Conservation (phyloP, 345 rosid genomes). For the Gossypium raimondii region DNA sequence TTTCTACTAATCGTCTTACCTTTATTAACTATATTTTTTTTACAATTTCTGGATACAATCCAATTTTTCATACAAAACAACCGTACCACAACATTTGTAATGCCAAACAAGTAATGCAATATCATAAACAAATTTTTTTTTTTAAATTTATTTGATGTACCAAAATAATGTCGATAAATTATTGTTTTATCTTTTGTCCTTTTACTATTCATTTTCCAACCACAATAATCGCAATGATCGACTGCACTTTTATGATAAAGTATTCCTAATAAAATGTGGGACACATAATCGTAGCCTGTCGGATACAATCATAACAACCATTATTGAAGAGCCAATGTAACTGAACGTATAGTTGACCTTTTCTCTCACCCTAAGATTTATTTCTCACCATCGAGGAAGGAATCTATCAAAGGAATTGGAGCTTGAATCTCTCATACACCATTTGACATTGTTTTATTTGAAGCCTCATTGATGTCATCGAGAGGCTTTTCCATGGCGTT, state of each 20-base stretch:
- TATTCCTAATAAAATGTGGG: neutral
- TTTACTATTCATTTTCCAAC: neutral
- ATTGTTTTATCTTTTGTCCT: too few species aligned
- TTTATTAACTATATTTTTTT: too few species aligned
- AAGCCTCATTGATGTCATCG: neutral
- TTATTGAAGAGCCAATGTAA: neutral
- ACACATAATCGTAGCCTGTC: neutral
- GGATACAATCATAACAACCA: neutral
- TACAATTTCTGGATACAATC: too few species aligned
- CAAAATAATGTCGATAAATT: too few species aligned
- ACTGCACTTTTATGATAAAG: neutral
- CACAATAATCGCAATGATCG: neutral
- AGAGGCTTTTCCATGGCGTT: neutral
- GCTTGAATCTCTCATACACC: neutral
- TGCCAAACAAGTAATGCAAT: too few species aligned
- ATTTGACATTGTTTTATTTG: neutral
- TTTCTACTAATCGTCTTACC: too few species aligned
- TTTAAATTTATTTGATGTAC: too few species aligned
- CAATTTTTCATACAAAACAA: too few species aligned
- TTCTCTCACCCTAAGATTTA: neutral
- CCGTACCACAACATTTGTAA: too few species aligned
- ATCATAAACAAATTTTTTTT: too few species aligned
- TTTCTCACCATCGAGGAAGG: neutral
- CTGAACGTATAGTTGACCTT: neutral
- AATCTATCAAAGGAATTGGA: neutral